These are phyloP conservation scores for Thuja plicata DNA, from an alignment of 83 land plant species.

Conservation along the genomic window DNA sequence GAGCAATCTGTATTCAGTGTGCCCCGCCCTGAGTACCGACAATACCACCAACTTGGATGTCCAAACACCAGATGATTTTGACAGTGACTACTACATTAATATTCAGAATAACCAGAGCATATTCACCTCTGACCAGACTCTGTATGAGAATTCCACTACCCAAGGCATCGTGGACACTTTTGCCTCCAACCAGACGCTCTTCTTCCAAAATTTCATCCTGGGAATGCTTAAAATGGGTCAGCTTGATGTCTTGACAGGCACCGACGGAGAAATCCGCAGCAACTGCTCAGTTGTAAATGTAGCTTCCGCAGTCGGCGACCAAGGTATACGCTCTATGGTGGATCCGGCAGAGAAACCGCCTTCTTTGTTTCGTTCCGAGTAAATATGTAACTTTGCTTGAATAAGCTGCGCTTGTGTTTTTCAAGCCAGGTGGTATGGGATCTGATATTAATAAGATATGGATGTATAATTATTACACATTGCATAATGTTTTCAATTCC, in stretches of 20 bases:
- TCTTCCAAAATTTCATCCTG: constrained; percentile 45
- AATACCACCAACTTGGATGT: constrained; percentile 5
- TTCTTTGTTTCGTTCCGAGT: no score
- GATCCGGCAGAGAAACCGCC: neutral
- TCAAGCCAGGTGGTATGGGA: no score
- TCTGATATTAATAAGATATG: no score
- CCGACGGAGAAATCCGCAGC: constrained; percentile 6
- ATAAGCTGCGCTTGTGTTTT: no score
- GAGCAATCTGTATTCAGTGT: constrained; percentile 23
- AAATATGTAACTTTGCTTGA: no score
- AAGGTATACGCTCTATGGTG: neutral
- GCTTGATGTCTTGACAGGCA: constrained; percentile 8
- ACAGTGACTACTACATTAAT: neutral
- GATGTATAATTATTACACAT: no score
- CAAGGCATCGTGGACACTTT: neutral
- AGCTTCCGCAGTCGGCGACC: neutral
- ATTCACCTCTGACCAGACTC: constrained; percentile 2
- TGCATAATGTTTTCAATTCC: no score
- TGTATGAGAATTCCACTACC: constrained; percentile 5
- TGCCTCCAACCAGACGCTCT: constrained; percentile 12
- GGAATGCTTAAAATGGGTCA: constrained; percentile 14
- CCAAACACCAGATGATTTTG: neutral
- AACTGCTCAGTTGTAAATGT: neutral
- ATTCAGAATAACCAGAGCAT: neutral
- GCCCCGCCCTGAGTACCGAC: constrained; percentile 31